These are phyloP conservation scores for Tephrocybe sp. DNA, from an alignment of 768 basidiomycete genomes.

Conservation along the genomic window DNA sequence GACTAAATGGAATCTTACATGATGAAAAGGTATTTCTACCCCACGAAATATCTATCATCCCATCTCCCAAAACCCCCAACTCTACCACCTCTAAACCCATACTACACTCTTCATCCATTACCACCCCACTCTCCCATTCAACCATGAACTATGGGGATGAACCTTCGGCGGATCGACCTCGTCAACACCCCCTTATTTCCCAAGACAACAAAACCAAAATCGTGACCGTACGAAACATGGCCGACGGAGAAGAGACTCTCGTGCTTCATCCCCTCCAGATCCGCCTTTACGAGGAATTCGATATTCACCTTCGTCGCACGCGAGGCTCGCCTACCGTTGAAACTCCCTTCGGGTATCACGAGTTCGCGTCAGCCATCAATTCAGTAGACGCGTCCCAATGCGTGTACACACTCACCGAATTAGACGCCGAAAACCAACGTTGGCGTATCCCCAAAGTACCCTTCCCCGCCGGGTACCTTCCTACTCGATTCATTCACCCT, in stretches of 20 bases:
- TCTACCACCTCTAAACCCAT: not conserved
- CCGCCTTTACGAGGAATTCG: not conserved
- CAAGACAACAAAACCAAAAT: not conserved
- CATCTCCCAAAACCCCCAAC: no score
- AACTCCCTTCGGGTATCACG: not conserved
- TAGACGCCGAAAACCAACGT: not conserved
- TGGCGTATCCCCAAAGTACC: not conserved
- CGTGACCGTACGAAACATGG: not conserved
- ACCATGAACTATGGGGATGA: not conserved
- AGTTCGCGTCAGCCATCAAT: not conserved
- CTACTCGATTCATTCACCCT: not conserved
- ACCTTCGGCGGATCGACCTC: not conserved
- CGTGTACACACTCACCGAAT: not conserved
- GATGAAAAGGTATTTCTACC: not conserved
- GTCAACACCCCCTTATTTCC: not conserved
- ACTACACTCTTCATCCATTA: not conserved
- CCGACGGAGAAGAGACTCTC: not conserved
- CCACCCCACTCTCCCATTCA: not conserved
- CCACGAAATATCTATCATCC: no score
- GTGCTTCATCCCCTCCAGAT: not conserved
- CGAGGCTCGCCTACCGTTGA: not conserved
- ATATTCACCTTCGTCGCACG: not conserved
- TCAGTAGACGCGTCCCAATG: not conserved
- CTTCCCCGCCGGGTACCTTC: not conserved
- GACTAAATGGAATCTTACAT: no score